Evolutionary conservation across 805 yeast genomes (phyloP), one percentile per base, ranked within the genome.

Genomic region (Cyberlindnera xylosilytica): DNA sequence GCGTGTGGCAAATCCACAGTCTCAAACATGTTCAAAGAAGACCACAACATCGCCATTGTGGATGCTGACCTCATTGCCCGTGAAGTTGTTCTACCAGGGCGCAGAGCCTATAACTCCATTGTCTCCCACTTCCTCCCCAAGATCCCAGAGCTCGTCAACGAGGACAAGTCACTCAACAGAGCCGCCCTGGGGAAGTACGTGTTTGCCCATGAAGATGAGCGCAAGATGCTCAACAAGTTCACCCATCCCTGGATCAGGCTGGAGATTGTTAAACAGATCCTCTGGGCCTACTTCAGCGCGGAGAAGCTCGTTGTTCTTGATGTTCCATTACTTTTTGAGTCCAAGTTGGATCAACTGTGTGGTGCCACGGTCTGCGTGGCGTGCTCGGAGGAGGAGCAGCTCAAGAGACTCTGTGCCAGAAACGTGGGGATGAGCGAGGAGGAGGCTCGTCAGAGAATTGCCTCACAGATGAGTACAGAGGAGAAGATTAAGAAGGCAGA

Each of bases 1-100:
- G 96, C 97, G 5, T 76, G 93, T n/a, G 99, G 99, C 3, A 93
- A 93, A 57, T 83, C 96, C 16, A 91, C 98, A 0, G 97, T 87
- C 0, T 87, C 97, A 0, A 57, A 65, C 15, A 62, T 75, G 27
- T 64, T 93, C 10, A 47, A 61, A 4, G 74, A 76, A 9, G 64
- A 76, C 10, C 73, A 81, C 55, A 57, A 68, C 2, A 45, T 85
- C 5, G 73, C 83, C 0, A 63, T 93, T 1, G 73, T 93, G 1
- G 99, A 93, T 66, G 98, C 99, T 1, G 99, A 93, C 61, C 61
- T 76, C 38, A 83, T 95, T 34, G 98, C 99, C 0, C 74, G 84
- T 45, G 80, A 87, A 47, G 85, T 90, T 7, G 96, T 91, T 10
- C 76, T 73, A 50, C 97, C 97, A 0, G 95, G 93, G 0, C 73